Percentiles rank a stretch among this genome's conserved stretches.
Evolutionary conservation across 208 protist species (phyloP).

Genomic region (Trypanosoma theileri): DNA sequence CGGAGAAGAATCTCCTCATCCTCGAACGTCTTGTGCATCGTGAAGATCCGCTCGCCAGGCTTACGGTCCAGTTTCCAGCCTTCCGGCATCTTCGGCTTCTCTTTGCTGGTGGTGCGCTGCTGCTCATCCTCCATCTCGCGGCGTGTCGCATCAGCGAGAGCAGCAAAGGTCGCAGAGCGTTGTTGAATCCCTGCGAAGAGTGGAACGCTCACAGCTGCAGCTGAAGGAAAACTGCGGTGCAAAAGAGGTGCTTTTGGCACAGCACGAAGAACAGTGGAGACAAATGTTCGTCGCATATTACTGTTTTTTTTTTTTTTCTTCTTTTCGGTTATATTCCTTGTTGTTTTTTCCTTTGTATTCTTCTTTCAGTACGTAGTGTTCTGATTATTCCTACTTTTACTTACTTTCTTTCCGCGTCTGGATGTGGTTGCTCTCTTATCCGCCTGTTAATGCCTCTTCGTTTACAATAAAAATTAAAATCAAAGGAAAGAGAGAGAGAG

Average conservation of each 20-base stretch:
- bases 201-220: not conserved
- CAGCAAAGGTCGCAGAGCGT: constrained; percentile 58
- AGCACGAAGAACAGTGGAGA: constrained; percentile 12
- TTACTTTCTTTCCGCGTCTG: too few relatives aligned
- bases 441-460: too few relatives aligned
- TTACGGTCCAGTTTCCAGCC: constrained; percentile 75
- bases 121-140: constrained; percentile 86
- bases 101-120: constrained; percentile 65
- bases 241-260: constrained; percentile 1
- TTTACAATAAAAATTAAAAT: too few relatives aligned
- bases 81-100: constrained; percentile 63
- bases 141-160: constrained; percentile 50
- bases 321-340: not conserved
- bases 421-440: too few relatives aligned
- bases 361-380: too few relatives aligned
- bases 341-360: too few relatives aligned
- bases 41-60: constrained; percentile 66
- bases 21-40: constrained; percentile 67
- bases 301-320: constrained; percentile 1
- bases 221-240: constrained; percentile 31
- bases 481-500: too few relatives aligned
- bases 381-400: too few relatives aligned
- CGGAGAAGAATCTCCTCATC: constrained; percentile 79
- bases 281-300: constrained; percentile 33
- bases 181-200: constrained; percentile 27